Evolutionary conservation across 257 asterid genomes (phyloP).

Genomic region (Leonotis leonurus): DNA sequence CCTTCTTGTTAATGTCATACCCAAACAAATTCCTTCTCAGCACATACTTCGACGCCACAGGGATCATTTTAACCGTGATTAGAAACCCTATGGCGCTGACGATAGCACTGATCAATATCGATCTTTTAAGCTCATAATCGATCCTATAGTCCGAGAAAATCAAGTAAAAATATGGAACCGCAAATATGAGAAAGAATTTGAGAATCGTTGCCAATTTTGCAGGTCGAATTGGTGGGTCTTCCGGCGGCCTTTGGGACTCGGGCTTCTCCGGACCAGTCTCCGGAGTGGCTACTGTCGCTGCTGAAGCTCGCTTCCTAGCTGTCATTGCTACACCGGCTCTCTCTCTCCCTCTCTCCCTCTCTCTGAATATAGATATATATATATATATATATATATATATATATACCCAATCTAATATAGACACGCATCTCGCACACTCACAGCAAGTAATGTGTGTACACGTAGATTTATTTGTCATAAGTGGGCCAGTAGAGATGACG

Average conservation of each 20-base stretch:
- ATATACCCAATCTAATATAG: neutral
- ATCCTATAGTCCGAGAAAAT: constrained; percentile 48
- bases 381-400: neutral
- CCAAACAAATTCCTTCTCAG: constrained; percentile 76
- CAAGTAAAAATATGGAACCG: constrained; percentile 61
- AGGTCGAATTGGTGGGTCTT: constrained; percentile 54
- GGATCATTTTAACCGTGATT: constrained; percentile 55
- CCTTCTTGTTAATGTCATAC: constrained; percentile 82
- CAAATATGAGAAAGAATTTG: constrained; percentile 35
- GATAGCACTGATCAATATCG: constrained; percentile 54
- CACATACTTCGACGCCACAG: constrained; percentile 75
- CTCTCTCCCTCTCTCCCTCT: neutral
- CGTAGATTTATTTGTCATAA: constrained; percentile 16
- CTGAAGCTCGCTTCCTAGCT: constrained; percentile 48
- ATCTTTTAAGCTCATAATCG: constrained; percentile 48
- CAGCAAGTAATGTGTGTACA: constrained; percentile 13
- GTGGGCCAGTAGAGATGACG: constrained; percentile 12
- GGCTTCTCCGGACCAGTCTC: constrained; percentile 23
- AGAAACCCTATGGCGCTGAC: constrained; percentile 59
- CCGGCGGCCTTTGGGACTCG: constrained; percentile 19
- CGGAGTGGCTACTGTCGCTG: constrained; percentile 14
- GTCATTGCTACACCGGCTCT: constrained; percentile 39
- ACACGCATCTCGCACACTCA: neutral
- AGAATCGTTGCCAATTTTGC: constrained; percentile 45
- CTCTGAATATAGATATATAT: neutral